These are phyloP conservation scores for Trichoderma asperelloides DNA, from an alignment of 495 filamentous ascomycete species.

Conservation along the genomic window DNA sequence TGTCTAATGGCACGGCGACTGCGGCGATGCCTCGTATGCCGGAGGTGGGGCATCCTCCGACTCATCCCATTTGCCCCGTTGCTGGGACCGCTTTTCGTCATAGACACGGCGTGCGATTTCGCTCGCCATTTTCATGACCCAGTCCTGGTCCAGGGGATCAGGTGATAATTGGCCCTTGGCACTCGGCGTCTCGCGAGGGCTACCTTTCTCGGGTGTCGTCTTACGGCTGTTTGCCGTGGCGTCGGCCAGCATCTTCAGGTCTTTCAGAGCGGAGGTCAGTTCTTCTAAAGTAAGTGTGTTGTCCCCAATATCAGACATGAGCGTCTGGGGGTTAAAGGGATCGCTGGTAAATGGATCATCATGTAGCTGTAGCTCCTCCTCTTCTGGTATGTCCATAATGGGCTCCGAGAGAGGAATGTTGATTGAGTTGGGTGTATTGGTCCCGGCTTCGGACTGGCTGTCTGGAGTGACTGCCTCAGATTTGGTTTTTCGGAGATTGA, in stretches of 20 bases:
- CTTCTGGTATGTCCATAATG: constrained; percentile 35
- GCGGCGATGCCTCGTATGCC: constrained; percentile 44
- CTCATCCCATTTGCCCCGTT: constrained; percentile 27
- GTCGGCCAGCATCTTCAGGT: not conserved
- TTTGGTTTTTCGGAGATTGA: constrained; percentile 69
- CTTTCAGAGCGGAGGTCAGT: not conserved
- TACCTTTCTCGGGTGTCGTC: constrained; percentile 3
- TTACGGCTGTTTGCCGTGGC: constrained; percentile 1
- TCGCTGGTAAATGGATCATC: not conserved
- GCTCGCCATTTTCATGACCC: constrained; percentile 82
- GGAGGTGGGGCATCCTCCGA: constrained; percentile 52
- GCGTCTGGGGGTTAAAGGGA: not conserved
- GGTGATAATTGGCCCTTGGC: constrained; percentile 32
- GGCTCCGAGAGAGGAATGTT: constrained; percentile 42
- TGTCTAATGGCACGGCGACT: not conserved
- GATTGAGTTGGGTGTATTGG: constrained; percentile 16
- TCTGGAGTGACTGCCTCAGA: constrained; percentile 24
- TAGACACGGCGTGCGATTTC: constrained; percentile 82
- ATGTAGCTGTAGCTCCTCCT: constrained; percentile 15
- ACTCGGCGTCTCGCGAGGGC: constrained; percentile 5
- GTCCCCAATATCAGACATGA: not conserved
- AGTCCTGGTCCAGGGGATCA: constrained; percentile 70
- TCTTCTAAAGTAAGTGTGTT: not conserved
- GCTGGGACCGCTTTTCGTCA: constrained; percentile 49
- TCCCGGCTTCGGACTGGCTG: constrained; percentile 23